phyloP scores from a whole-genome alignment of 2,329 filamentous ascomycete species.

The Coniochaeta sp. region DNA sequence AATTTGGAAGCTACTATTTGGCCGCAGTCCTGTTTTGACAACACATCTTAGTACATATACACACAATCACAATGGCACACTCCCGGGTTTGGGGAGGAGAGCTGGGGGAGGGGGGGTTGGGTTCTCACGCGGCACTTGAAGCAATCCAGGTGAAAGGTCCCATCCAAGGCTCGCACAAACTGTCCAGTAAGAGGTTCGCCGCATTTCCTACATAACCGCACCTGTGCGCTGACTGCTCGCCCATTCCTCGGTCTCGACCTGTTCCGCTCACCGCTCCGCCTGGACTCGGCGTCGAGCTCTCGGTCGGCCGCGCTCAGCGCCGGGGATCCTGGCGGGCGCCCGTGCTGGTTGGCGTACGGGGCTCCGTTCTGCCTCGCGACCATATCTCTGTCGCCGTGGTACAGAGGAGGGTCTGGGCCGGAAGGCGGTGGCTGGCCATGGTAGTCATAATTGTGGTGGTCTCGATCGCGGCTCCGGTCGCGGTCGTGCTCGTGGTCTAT shows the following conservation, averaged over 20 bases:
- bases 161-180: constrained; percentile 88
- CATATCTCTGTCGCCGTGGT: constrained; percentile 18
- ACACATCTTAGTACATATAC: constrained; percentile 10
- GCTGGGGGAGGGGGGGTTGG: neutral
- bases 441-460: constrained; percentile 5
- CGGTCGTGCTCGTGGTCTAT: neutral
- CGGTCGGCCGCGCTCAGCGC: constrained; percentile 24
- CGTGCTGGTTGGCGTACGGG: constrained; percentile 12
- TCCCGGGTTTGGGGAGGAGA: too few species aligned
- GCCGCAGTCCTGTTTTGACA: constrained; percentile 70
- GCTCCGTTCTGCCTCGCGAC: constrained; percentile 11
- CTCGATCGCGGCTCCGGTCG: constrained; percentile 11
- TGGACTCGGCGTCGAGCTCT: constrained; percentile 32
- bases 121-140: constrained; percentile 86
- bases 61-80: neutral
- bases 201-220: constrained; percentile 78
- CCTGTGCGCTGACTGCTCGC: constrained; percentile 42
- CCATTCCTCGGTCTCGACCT: constrained; percentile 46
- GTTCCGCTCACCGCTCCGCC: constrained; percentile 50
- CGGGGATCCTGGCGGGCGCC: constrained; percentile 26
- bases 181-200: constrained; percentile 82
- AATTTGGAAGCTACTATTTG: constrained; percentile 98
- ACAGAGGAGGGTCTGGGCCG: constrained; percentile 9
- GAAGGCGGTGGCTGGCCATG: neutral
- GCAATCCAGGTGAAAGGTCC: constrained; percentile 94